Evolutionary conservation across 805 yeast genomes (phyloP), one percentile per base, ranked within the genome.

Genomic region (Cyberlindnera americana): DNA sequence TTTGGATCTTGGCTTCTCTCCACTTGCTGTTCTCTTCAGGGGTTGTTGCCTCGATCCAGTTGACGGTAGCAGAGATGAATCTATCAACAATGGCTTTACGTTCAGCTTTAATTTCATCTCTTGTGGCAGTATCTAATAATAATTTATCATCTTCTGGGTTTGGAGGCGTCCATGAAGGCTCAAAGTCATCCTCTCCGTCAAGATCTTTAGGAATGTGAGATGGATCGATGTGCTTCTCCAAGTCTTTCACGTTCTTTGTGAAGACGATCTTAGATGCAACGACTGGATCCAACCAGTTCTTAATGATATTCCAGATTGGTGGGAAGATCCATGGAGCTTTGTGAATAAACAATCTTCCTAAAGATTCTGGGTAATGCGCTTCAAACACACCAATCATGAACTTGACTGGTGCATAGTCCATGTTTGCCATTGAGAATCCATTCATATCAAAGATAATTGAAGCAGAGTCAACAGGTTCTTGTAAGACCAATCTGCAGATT

Each of bases 281-380:
- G 18, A 87, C 96, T 3, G 98, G 98, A 59, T 93, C 98, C 41
- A 91, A 70, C 98, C 97, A 91, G 53, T 82, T 81, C 62, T 87
- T 88, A 53, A 93, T 79, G 51, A 91, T 77, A 51, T 81, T 83
- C 98, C 99, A 93, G 44, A 91, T 86, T 18, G 96, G 91, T 37
- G 85, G 78, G 67, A 93, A 93, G 39, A 93, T 78, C 98, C 97
- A 89, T 19, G 99, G 99, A 0, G 99, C 97, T 53, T 85, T 84
- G 66, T 88, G 95, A 45, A 93, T 83, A 50, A 88, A 74, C 38
- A 93, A 67, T 40, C 76, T 77, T 14, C 96, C 96, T 44, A 93
- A 72, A 29, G 87, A 82, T 64, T 93, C 99, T 1, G 99, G 99
- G 61, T 91, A 93, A 59, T 91, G 96, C 0, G 95, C 95, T 69